Evolutionary conservation across 345 rosid species (phyloP).

Genomic region (Brassica rapa): DNA sequence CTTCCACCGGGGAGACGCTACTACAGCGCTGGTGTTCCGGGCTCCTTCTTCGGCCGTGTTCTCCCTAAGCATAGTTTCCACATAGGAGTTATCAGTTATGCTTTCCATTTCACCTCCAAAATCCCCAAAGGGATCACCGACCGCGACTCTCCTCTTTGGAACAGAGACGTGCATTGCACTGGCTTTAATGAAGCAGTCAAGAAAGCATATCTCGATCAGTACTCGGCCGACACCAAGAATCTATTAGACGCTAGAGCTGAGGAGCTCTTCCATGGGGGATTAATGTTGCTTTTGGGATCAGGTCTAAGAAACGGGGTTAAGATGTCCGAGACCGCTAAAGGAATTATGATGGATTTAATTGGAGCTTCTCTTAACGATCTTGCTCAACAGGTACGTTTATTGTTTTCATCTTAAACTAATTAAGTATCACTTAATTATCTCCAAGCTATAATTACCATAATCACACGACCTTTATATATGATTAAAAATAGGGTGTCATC

Average conservation of each 20-base stretch:
- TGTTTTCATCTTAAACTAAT: background rate
- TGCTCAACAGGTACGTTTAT: constrained; percentile 36
- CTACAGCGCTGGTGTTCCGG: constrained; percentile 41
- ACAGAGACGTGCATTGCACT: constrained; percentile 49
- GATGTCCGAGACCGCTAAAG: constrained; percentile 24
- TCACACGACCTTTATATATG: background rate
- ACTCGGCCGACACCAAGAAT: constrained; percentile 26
- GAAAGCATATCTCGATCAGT: constrained; percentile 43
- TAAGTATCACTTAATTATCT: background rate
- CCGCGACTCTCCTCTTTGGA: constrained; percentile 40
- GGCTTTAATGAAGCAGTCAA: constrained; percentile 30
- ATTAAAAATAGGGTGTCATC: constrained; percentile 7
- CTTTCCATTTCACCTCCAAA: constrained; percentile 47
- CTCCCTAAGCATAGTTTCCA: constrained; percentile 47
- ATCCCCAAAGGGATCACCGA: constrained; percentile 37
- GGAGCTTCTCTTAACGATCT: constrained; percentile 40
- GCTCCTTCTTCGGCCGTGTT: constrained; percentile 42
- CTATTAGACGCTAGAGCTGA: constrained; percentile 42
- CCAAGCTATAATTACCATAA: background rate
- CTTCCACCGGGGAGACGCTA: constrained; percentile 38
- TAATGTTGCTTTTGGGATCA: constrained; percentile 39
- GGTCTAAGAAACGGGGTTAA: constrained; percentile 22
- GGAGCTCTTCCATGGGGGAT: constrained; percentile 47
- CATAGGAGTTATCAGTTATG: constrained; percentile 36
- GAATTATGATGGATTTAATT: constrained; percentile 21